Percentiles rank a stretch among this genome's conserved stretches.
These are phyloP conservation scores for Megacollybia marginata DNA, from an alignment of 768 basidiomycete species.

Conservation along the genomic window DNA sequence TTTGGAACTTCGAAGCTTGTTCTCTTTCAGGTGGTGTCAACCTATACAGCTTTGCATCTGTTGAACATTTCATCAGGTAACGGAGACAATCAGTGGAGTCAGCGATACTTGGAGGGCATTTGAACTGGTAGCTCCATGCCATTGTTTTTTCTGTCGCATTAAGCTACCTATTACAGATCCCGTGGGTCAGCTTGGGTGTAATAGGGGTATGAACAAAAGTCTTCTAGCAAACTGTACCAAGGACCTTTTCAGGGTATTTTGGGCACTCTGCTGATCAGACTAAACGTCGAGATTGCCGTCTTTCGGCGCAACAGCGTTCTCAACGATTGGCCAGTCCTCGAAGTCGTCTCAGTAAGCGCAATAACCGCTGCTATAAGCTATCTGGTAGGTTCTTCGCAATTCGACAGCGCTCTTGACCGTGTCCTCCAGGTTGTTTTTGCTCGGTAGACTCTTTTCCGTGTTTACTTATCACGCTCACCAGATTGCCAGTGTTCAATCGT, in stretches of 20 bases:
- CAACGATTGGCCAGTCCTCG: slow-evolving; percentile 54
- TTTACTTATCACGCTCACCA: background rate
- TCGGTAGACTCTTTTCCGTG: slow-evolving; percentile 26
- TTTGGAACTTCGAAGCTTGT: slow-evolving; percentile 83
- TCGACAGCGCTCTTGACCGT: background rate
- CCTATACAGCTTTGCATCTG: background rate
- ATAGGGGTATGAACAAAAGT: slow-evolving; percentile 37
- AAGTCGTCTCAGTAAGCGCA: slow-evolving; percentile 55
- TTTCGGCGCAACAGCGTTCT: slow-evolving; percentile 51
- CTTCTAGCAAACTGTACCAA: background rate
- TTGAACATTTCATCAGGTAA: slow-evolving; percentile 31
- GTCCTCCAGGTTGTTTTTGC: slow-evolving; percentile 54
- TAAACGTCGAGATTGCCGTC: slow-evolving; percentile 58
- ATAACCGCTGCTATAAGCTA: slow-evolving; percentile 69
- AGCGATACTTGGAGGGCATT: slow-evolving; percentile 64
- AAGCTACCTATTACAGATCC: slow-evolving; percentile 41
- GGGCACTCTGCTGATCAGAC: slow-evolving; percentile 56
- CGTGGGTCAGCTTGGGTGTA: slow-evolving; percentile 60
- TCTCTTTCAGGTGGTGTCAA: slow-evolving; percentile 51
- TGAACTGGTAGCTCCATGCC: slow-evolving; percentile 44
- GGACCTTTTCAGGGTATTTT: slow-evolving; percentile 43
- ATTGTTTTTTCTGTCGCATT: background rate
- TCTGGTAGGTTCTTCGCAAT: slow-evolving; percentile 31
- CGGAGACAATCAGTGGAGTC: slow-evolving; percentile 24
- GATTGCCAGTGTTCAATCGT: slow-evolving; percentile 52